Evolutionary conservation across 768 basidiomycete genomes (phyloP), one percentile per base, ranked within the genome.

Genomic region (Dictyophora rubrovolvata): DNA sequence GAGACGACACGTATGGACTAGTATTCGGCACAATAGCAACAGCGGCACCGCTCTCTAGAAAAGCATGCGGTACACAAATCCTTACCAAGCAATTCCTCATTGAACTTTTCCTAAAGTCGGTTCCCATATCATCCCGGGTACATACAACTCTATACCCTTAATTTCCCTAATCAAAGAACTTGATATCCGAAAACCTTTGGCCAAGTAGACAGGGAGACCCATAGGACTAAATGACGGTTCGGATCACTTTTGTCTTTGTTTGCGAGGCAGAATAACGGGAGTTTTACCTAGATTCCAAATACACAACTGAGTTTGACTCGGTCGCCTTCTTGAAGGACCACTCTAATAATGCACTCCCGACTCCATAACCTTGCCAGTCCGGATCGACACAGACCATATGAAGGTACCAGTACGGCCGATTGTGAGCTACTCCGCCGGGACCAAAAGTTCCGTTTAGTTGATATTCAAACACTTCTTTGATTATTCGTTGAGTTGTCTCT

Each of bases 101-200:
- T 12, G 12, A 12, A 34, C 28, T 18, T 51, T 48, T 17, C 46
- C 46, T 4, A 49, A 22, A 20, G 42, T 59, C 16, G 57, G 57
- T 36, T 59, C 57, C 57, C 57, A 59, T 52, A 59, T 59, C 57
- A 59, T 59, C 18, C 57, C 48, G 23, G 57, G 57, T 59, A 59
- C 28, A 14, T 37, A 51, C 12, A 59, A 22, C 36, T 17, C 18
- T 23, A 33, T 18, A 11, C 57, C 57, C 20, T 59, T 59, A 17
- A 52, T 20, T 28, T 51, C 35, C 11, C 49, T 34, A 14, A 33
- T 20, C 16, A 34, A 51, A 14, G 18, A 17, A 33, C 57, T 59
- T 4, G 57, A 50, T 21, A 59, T 34, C 21, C 57, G 49, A 48
- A 59, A 59, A 7, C 57, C 57, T 42, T 59, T 59, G 21, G 57